Evolutionary conservation across 805 yeast species (phyloP), one percentile per base, ranked within the genome.

Genomic region (Wickerhamomyces hampshirensis): DNA sequence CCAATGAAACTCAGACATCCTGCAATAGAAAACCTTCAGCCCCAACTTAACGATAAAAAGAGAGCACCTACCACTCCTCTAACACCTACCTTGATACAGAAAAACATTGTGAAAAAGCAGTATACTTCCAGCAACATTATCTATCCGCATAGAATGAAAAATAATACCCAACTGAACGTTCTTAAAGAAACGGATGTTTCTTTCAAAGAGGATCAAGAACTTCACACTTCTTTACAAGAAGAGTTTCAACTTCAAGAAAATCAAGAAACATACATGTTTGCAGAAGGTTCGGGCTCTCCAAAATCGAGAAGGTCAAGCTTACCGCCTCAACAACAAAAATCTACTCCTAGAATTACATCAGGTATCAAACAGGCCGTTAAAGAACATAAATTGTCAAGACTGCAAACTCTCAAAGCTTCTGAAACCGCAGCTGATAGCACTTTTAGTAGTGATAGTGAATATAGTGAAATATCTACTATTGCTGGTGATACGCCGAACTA

Each of bases 61-160:
- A 43, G 58, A 40, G 49, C 42, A 2, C 58, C 58, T 23, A 40
- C 49, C 1, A 53, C 58, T 3, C 58, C 58, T 5, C 39, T 53
- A 33, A 53, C 58, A 1, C 58, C 58, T 4, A 35, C 56, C 0
- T 39, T 53, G n/a, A 36, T 46, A 15, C 49, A 49, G 18, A 43
- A 43, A 28, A 53, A 49, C 33, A 43, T 41, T 10, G 37, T 42
- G 17, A 53, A 53, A 36, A 53, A 38, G 21, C 50, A 44, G 19
- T 23, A 34, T 17, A 34, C 19, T 5, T 21, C 24, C 24, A 21
- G 24, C 11, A 21, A 11, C 24, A 11, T 21, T 7, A n/a, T n/a
- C 24, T 21, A 21, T 8, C 24, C 11, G 24, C 24, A 8, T 11
- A 21, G 24, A 18, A 30, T 19, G 30, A n/a, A n/a, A n/a, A n/a